These are phyloP conservation scores for Paramecium primaurelia DNA, from an alignment of 73 alveolate species.

Conservation along the genomic window DNA sequence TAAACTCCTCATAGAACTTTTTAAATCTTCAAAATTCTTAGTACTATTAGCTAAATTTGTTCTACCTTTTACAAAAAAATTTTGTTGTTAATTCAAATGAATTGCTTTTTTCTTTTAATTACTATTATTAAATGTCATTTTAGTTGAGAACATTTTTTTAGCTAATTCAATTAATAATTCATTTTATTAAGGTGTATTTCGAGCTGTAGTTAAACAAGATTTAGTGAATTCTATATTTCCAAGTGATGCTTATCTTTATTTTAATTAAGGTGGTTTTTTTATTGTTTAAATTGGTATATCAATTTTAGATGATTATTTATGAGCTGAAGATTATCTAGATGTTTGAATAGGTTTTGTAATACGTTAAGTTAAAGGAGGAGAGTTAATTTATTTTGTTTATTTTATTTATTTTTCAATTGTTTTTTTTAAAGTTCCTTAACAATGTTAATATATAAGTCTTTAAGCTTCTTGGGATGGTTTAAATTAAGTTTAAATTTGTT, in stretches of 20 bases:
- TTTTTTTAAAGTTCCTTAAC: background rate
- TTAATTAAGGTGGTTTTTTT: slow-evolving; percentile 2
- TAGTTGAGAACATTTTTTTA: background rate
- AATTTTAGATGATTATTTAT: background rate
- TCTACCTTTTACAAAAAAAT: slow-evolving; percentile 20
- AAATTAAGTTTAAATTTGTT: background rate
- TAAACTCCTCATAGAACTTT: slow-evolving; percentile 15
- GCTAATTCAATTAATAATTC: background rate
- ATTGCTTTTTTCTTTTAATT: background rate
- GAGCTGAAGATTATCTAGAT: background rate
- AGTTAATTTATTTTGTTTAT: background rate
- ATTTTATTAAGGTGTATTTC: background rate
- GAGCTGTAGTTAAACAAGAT: background rate
- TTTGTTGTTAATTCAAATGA: background rate
- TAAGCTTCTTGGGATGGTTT: background rate
- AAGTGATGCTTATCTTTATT: slow-evolving; percentile 13
- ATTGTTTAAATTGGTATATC: background rate
- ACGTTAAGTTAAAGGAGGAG: background rate
- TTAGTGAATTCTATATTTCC: background rate
- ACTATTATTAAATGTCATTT: background rate
- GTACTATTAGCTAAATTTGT: background rate
- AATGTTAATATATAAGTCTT: background rate
- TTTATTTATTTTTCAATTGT: background rate
- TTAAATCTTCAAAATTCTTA: slow-evolving; percentile 11
- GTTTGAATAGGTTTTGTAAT: background rate